Conservation (phyloP, 768 basidiomycete species). For the Brasilioporus rufonigricans region DNA sequence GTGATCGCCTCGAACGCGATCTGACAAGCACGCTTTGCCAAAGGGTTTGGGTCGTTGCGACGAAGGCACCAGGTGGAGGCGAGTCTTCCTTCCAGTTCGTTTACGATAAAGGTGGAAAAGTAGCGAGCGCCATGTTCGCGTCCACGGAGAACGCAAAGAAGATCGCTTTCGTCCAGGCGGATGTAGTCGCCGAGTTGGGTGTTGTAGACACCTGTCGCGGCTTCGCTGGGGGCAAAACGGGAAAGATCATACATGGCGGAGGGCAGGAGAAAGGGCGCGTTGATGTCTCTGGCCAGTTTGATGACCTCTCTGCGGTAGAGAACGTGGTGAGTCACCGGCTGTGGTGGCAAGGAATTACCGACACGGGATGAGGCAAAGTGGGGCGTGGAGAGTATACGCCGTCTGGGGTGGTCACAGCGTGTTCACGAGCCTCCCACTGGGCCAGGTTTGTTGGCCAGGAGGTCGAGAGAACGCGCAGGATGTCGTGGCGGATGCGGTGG, state of each 20-base stretch:
- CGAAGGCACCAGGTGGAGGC: slow-evolving; percentile 49
- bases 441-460: slow-evolving; percentile 62
- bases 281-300: slow-evolving; percentile 58
- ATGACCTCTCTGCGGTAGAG: slow-evolving; percentile 52
- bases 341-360: slow-evolving; percentile 25
- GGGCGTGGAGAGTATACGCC: slow-evolving; percentile 58
- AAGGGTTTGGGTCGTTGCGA: slow-evolving; percentile 44
- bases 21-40: slow-evolving; percentile 56
- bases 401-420: slow-evolving; percentile 44
- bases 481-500: slow-evolving; percentile 52
- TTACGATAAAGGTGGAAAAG: slow-evolving; percentile 74
- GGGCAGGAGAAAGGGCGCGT: slow-evolving; percentile 59
- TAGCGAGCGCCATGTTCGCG: slow-evolving; percentile 72
- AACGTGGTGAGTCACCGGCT: slow-evolving; percentile 6
- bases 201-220: slow-evolving; percentile 49
- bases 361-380: slow-evolving; percentile 68
- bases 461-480: slow-evolving; percentile 49
- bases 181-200: slow-evolving; percentile 39
- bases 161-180: slow-evolving; percentile 45
- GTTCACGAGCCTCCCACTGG: slow-evolving; percentile 68
- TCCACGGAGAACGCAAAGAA: slow-evolving; percentile 60
- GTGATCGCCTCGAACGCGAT: slow-evolving; percentile 72
- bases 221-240: slow-evolving; percentile 61
- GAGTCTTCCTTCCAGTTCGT: slow-evolving; percentile 65
- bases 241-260: slow-evolving; percentile 82